Conservation (phyloP, 176 grass and related monocot genomes). For the Oryza meridionalis region DNA sequence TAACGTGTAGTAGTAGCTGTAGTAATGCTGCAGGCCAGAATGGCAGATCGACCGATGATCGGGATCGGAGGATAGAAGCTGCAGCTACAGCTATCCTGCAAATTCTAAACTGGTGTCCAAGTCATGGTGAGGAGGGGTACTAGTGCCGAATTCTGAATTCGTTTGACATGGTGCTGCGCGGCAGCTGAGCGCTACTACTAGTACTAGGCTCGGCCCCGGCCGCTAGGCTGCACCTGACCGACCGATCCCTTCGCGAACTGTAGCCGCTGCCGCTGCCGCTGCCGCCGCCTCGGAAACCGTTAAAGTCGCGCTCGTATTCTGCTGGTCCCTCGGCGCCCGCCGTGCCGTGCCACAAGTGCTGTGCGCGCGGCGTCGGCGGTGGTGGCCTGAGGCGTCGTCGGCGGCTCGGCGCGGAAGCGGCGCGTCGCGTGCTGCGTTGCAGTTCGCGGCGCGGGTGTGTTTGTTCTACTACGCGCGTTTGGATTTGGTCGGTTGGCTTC, state of each 20-base stretch:
- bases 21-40: neutral
- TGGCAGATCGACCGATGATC: neutral
- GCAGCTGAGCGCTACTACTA: neutral
- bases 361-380: neutral
- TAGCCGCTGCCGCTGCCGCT: too few relatives aligned
- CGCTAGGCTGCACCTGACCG: constrained; percentile 22
- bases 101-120: neutral
- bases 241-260: constrained; percentile 12
- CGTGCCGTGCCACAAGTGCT: neutral
- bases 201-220: neutral
- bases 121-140: neutral
- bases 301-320: constrained; percentile 13
- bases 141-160: neutral
- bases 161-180: neutral
- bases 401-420: too few relatives aligned
- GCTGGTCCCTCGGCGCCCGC: constrained; percentile 30
- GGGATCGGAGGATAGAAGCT: neutral
- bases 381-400: neutral
- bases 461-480: neutral
- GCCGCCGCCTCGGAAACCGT: constrained; percentile 39
- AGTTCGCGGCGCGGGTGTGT: neutral
- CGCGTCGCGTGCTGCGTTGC: neutral
- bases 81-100: neutral
- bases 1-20: neutral
- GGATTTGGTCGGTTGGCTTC: neutral